phyloP scores from a whole-genome alignment of 495 filamentous ascomycete genomes.

The Aspergillus nanangensis region DNA sequence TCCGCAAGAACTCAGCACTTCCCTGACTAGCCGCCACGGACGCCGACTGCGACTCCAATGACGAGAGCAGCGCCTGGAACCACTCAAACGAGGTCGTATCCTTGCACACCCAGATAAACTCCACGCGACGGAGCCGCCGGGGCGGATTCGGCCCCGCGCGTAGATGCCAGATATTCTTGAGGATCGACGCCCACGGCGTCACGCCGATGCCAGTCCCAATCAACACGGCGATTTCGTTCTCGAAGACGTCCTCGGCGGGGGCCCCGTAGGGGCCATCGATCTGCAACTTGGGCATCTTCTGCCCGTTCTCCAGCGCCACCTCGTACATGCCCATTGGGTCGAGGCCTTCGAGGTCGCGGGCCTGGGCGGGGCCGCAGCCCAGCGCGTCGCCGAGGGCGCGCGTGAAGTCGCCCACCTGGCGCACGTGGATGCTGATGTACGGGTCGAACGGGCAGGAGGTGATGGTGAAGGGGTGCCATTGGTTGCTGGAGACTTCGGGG shows the following conservation, averaged over 20 bases:
- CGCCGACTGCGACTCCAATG: slow-evolving; percentile 82
- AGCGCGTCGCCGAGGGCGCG: slow-evolving; percentile 83
- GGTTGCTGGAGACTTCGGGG: slow-evolving; percentile 76
- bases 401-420: slow-evolving; percentile 96
- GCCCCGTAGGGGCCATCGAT: slow-evolving; percentile 97
- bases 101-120: slow-evolving; percentile 99
- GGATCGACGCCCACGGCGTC: slow-evolving; percentile 93
- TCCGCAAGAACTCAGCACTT: slow-evolving; percentile 85
- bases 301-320: slow-evolving; percentile 88
- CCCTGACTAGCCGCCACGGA: slow-evolving; percentile 61
- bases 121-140: slow-evolving; percentile 82
- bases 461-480: slow-evolving; percentile 99
- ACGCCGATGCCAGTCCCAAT: slow-evolving; percentile 98
- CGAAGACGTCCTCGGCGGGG: slow-evolving; percentile 87
- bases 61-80: slow-evolving; percentile 92
- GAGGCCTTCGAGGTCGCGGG: slow-evolving; percentile 79
- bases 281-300: slow-evolving; percentile 80
- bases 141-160: slow-evolving; percentile 82
- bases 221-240: slow-evolving; percentile 96
- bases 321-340: slow-evolving; percentile 98
- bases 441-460: slow-evolving; percentile 95
- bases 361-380: slow-evolving; percentile 79
- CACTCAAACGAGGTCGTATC: slow-evolving; percentile 96
- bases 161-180: slow-evolving; percentile 98
- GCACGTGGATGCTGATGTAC: slow-evolving; percentile 89